These are phyloP conservation scores for Globisporangium nagaii DNA, from an alignment of 352 stramenopile genomes.

Conservation along the genomic window DNA sequence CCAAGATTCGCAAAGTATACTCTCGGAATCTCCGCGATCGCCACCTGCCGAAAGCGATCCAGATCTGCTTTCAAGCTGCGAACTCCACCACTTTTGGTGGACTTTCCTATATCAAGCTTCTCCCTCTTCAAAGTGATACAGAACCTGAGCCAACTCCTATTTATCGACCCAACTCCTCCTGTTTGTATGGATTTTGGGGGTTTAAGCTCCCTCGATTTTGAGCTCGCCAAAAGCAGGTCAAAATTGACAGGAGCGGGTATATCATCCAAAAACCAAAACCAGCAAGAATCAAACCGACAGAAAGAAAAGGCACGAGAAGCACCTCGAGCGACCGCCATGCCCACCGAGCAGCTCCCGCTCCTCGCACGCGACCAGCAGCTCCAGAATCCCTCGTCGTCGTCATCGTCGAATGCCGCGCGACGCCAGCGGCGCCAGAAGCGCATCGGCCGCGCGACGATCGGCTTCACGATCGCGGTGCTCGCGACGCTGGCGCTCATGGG, in stretches of 20 bases:
- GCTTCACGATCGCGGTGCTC: conserved; percentile 24
- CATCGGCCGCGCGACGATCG: conserved; percentile 30
- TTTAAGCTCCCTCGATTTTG: too few relatives aligned
- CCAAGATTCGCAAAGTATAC: not conserved
- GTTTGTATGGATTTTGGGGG: too few relatives aligned
- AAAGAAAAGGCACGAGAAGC: not conserved
- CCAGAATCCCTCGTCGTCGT: not conserved
- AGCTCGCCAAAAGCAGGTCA: too few relatives aligned
- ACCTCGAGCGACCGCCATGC: not conserved
- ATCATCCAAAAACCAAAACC: too few relatives aligned
- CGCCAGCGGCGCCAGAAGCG: conserved; percentile 16
- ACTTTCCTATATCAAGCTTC: too few relatives aligned
- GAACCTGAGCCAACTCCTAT: too few relatives aligned
- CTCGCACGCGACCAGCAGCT: not conserved
- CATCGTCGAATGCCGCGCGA: conserved; percentile 18
- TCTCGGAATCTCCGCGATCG: not conserved
- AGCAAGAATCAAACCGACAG: too few relatives aligned
- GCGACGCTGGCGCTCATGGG: conserved; percentile 24
- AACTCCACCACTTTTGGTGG: too few relatives aligned
- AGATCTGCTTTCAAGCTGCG: too few relatives aligned
- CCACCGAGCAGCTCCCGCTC: conserved; percentile 3
- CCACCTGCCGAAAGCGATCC: not conserved
- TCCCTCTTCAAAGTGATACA: too few relatives aligned
- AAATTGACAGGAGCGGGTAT: too few relatives aligned
- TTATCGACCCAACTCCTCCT: too few relatives aligned